Conservation (phyloP, 768 basidiomycete species). For the Suillus clintonianus region DNA sequence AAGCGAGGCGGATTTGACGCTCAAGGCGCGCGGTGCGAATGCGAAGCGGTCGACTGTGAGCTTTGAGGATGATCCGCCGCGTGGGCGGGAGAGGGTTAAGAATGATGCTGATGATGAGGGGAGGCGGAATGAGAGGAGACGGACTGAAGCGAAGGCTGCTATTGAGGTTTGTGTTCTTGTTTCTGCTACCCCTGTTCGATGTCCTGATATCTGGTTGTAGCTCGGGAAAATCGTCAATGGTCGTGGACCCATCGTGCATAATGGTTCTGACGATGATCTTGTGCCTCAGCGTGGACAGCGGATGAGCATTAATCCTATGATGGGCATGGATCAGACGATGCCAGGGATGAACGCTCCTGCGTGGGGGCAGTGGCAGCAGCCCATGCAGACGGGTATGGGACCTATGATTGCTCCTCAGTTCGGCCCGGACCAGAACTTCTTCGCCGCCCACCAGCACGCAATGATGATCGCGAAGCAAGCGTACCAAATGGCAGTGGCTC, state of each 20-base stretch:
- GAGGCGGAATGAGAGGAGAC: slow-evolving; percentile 69
- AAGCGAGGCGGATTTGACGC: slow-evolving; percentile 26
- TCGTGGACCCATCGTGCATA: slow-evolving; percentile 58
- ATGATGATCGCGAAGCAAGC: slow-evolving; percentile 87
- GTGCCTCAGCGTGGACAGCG: slow-evolving; percentile 19
- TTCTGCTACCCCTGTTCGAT: background rate
- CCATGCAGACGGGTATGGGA: slow-evolving; percentile 23
- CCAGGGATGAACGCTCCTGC: slow-evolving; percentile 34
- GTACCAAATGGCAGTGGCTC: slow-evolving; percentile 88
- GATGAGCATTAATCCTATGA: slow-evolving; percentile 38
- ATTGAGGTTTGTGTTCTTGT: slow-evolving; percentile 66
- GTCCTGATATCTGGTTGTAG: slow-evolving; percentile 38
- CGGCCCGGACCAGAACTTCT: slow-evolving; percentile 53
- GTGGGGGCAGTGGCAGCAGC: slow-evolving; percentile 30
- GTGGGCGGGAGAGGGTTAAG: slow-evolving; percentile 33
- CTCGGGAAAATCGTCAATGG: slow-evolving; percentile 90
- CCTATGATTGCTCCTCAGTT: slow-evolving; percentile 43
- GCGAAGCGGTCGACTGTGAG: slow-evolving; percentile 65
- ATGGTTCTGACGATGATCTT: slow-evolving; percentile 48
- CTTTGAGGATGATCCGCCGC: slow-evolving; percentile 55
- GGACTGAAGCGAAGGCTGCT: slow-evolving; percentile 83
- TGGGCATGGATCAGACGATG: slow-evolving; percentile 32
- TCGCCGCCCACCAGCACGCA: slow-evolving; percentile 84
- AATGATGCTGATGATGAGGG: slow-evolving; percentile 43
- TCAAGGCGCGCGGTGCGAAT: slow-evolving; percentile 35